phyloP scores from a whole-genome alignment of 1,139 yeast species.

The Insectozyma bohioensis region DNA sequence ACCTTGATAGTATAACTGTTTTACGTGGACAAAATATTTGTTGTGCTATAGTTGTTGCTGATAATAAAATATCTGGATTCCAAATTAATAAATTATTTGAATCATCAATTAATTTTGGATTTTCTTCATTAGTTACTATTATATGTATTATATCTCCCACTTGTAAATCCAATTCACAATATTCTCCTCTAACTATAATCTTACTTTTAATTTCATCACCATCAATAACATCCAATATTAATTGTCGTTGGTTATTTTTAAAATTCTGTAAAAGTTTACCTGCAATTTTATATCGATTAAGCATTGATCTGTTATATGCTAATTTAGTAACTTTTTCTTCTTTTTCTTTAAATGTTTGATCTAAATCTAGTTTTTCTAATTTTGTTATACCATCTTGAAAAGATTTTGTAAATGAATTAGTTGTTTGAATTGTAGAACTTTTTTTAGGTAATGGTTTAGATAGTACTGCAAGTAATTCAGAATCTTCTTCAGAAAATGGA shows the following conservation, averaged over 20 bases:
- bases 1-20: slow-evolving; percentile 58
- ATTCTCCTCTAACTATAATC: slow-evolving; percentile 50
- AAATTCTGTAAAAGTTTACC: slow-evolving; percentile 23
- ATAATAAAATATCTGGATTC: slow-evolving; percentile 78
- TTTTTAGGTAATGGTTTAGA: neutral
- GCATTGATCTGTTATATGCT: slow-evolving; percentile 44
- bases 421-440: too few species aligned
- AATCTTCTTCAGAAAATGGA: slow-evolving; percentile 30
- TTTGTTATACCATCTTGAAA: slow-evolving; percentile 30
- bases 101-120: slow-evolving; percentile 51
- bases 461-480: slow-evolving; percentile 9
- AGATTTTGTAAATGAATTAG: slow-evolving; percentile 11
- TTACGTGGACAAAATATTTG: slow-evolving; percentile 73
- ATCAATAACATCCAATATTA: slow-evolving; percentile 49
- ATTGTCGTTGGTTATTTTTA: slow-evolving; percentile 32
- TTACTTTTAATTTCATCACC: slow-evolving; percentile 29
- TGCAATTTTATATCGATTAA: slow-evolving; percentile 52
- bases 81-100: slow-evolving; percentile 64
- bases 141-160: slow-evolving; percentile 61
- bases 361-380: slow-evolving; percentile 19
- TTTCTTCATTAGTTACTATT: slow-evolving; percentile 43
- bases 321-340: slow-evolving; percentile 32
- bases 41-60: slow-evolving; percentile 82
- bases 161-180: slow-evolving; percentile 42
- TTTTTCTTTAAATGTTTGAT: slow-evolving; percentile 16